Evolutionary conservation across 805 yeast species (phyloP).

Genomic region (Starmerella floricola): DNA sequence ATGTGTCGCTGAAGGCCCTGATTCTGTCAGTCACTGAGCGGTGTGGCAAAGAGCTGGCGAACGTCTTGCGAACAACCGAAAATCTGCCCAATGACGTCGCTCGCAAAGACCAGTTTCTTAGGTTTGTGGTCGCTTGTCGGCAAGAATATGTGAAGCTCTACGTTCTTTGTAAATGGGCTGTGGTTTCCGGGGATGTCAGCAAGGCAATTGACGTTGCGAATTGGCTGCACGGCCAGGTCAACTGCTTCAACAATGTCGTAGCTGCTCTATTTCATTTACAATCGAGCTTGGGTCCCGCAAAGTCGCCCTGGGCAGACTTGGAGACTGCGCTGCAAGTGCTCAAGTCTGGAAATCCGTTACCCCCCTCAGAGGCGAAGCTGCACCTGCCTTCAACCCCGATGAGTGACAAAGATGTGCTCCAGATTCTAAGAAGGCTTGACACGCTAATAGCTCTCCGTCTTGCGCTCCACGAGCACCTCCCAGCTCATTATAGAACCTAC

Average conservation of each 20-base stretch:
- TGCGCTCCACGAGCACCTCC: slow-evolving; percentile 50
- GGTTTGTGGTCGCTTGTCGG: slow-evolving; percentile 56
- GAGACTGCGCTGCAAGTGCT: slow-evolving; percentile 79
- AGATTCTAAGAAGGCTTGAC: slow-evolving; percentile 56
- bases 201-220: slow-evolving; percentile 72
- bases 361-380: slow-evolving; percentile 35
- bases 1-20: slow-evolving; percentile 50
- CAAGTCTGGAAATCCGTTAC: slow-evolving; percentile 60
- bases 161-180: slow-evolving; percentile 82
- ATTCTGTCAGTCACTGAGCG: slow-evolving; percentile 48
- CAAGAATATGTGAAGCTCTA: slow-evolving; percentile 76
- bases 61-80: slow-evolving; percentile 49
- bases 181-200: slow-evolving; percentile 56
- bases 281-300: slow-evolving; percentile 69
- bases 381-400: slow-evolving; percentile 41
- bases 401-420: slow-evolving; percentile 43
- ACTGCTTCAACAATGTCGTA: slow-evolving; percentile 48
- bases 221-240: slow-evolving; percentile 75
- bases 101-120: slow-evolving; percentile 58
- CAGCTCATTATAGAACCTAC: slow-evolving; percentile 51
- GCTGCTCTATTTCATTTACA: slow-evolving; percentile 58
- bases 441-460: slow-evolving; percentile 60
- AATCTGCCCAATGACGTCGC: slow-evolving; percentile 43
- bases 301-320: slow-evolving; percentile 82
- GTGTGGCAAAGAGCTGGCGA: slow-evolving; percentile 50